A percentile compares a stretch with the other conserved stretches of the same genome.
Evolutionary conservation across 305 asterid genomes (phyloP).

Genomic region (Andrographis paniculata): DNA sequence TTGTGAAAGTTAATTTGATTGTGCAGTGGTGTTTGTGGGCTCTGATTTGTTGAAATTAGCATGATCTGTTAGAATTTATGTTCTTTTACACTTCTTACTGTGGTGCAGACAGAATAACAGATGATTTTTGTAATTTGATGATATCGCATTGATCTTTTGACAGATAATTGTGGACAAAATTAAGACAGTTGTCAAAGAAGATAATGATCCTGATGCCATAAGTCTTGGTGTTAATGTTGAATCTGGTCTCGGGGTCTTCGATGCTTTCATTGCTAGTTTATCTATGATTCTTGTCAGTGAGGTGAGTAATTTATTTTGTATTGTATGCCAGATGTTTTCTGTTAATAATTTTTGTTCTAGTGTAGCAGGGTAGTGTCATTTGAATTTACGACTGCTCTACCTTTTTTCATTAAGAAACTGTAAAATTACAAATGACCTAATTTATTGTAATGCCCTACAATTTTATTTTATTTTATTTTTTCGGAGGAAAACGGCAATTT

Average conservation of each 20-base stretch:
- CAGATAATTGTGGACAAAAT: slow-evolving; percentile 49
- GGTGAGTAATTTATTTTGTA: slow-evolving; percentile 30
- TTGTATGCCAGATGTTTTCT: neutral
- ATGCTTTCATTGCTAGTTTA: slow-evolving; percentile 62
- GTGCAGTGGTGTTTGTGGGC: too few species aligned
- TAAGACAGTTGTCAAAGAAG: slow-evolving; percentile 33
- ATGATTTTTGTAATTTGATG: slow-evolving; percentile 9
- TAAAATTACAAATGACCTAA: too few species aligned
- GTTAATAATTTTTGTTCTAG: slow-evolving; percentile 4
- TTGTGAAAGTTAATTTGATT: too few species aligned
- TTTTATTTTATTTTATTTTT: too few species aligned
- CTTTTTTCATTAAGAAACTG: too few species aligned
- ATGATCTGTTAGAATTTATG: neutral
- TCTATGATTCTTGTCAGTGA: slow-evolving; percentile 68
- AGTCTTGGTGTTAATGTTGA: slow-evolving; percentile 39
- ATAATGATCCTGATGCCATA: slow-evolving; percentile 27
- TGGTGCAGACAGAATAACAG: too few species aligned
- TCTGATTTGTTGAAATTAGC: too few species aligned
- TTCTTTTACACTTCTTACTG: too few species aligned
- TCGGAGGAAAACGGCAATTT: too few species aligned
- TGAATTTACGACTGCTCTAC: neutral
- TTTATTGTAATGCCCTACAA: too few species aligned
- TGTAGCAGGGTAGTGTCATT: neutral
- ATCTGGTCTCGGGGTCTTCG: slow-evolving; percentile 53
- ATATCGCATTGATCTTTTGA: slow-evolving; percentile 3